Evolutionary conservation across 306 rosid genomes (phyloP).

Genomic region (Echinosophora koreensis): DNA sequence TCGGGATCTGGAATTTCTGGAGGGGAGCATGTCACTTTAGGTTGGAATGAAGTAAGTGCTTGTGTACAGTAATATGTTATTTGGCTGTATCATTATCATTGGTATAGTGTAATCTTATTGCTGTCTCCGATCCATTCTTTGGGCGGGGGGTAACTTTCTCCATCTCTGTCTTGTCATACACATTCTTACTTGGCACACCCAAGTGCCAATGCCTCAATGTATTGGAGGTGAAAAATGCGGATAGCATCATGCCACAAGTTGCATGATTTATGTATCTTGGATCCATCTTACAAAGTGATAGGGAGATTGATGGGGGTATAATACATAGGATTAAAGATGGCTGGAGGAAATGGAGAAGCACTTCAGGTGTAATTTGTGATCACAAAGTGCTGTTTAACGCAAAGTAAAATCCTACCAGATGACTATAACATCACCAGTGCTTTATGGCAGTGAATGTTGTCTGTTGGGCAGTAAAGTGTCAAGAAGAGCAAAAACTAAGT

Average conservation of each 20-base stretch:
- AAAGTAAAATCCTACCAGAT: not conserved
- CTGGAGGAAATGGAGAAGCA: slow-evolving; percentile 1
- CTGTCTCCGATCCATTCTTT: slow-evolving; percentile 17
- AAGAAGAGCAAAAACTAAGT: not conserved
- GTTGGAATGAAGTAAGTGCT: slow-evolving; percentile 93
- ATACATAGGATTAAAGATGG: not conserved
- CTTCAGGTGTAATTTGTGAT: not conserved
- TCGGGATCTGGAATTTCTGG: slow-evolving; percentile 98
- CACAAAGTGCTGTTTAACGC: not conserved
- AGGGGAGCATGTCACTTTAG: slow-evolving; percentile 94
- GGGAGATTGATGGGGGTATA: not conserved
- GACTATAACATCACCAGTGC: not conserved
- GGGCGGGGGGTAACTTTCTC: not conserved
- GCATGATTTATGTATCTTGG: slow-evolving; percentile 9
- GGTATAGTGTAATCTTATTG: not conserved
- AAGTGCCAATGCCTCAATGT: not conserved
- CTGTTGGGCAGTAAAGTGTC: not conserved
- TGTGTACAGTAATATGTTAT: not conserved
- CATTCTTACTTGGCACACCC: not conserved
- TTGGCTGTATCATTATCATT: slow-evolving; percentile 1
- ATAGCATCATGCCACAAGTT: not conserved
- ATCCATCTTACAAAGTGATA: slow-evolving; percentile 8
- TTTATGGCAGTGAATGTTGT: slow-evolving; percentile 6
- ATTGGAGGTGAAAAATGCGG: slow-evolving; percentile 11
- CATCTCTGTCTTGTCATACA: slow-evolving; percentile 5